These are phyloP conservation scores for Piper betle DNA, from an alignment of 164 flowering plant species.

Conservation along the genomic window DNA sequence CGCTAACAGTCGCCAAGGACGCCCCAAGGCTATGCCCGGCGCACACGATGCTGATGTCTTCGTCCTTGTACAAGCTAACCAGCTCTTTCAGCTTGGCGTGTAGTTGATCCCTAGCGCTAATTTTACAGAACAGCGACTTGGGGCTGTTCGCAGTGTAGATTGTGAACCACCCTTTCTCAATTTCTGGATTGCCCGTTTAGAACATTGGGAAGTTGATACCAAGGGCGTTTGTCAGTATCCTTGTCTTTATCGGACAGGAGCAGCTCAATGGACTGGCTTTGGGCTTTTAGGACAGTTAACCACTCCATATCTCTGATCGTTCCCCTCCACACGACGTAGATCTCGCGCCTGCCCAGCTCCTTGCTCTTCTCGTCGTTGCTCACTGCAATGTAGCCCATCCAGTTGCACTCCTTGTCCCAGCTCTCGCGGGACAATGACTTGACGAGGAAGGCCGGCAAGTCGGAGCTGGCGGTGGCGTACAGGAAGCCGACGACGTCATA, in stretches of 20 bases:
- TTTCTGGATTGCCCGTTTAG: slow-evolving; percentile 25
- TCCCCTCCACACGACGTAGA: slow-evolving; percentile 62
- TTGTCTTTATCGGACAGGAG: slow-evolving; percentile 14
- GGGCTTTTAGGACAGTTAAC: slow-evolving; percentile 36
- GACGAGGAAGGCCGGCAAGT: slow-evolving; percentile 28
- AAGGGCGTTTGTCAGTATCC: not conserved
- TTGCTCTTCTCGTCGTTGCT: slow-evolving; percentile 32
- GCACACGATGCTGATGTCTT: slow-evolving; percentile 36
- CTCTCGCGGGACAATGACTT: slow-evolving; percentile 45
- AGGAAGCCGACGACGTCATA: slow-evolving; percentile 42
- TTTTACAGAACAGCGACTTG: slow-evolving; percentile 43
- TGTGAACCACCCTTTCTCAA: slow-evolving; percentile 64
- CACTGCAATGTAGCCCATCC: slow-evolving; percentile 79
- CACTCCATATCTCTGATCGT: slow-evolving; percentile 54
- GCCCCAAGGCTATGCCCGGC: slow-evolving; percentile 85
- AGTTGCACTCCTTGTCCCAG: slow-evolving; percentile 81
- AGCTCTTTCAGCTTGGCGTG: slow-evolving; percentile 25
- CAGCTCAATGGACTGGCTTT: slow-evolving; percentile 21
- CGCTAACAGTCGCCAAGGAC: slow-evolving; percentile 32
- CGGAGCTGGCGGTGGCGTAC: slow-evolving; percentile 55
- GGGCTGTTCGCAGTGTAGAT: slow-evolving; percentile 50
- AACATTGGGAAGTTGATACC: not conserved
- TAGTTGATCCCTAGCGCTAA: slow-evolving; percentile 52
- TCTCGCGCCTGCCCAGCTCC: slow-evolving; percentile 53
- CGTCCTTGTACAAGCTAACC: slow-evolving; percentile 29